Evolutionary conservation across 495 filamentous ascomycete species (phyloP).

Genomic region (Articulospora tetracladia): DNA sequence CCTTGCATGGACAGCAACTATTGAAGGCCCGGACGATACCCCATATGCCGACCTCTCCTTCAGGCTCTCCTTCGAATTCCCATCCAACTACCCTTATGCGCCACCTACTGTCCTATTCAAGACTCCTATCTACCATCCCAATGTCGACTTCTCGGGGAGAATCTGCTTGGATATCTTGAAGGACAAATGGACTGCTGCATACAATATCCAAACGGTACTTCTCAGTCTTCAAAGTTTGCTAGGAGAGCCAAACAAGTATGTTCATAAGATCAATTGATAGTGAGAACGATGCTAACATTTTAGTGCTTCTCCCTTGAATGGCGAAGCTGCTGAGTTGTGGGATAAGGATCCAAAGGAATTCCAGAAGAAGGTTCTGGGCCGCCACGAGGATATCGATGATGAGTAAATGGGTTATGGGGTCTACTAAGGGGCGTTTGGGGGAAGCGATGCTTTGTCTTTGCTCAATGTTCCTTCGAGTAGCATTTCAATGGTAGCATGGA

Average conservation of each 20-base stretch:
- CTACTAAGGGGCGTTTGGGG: slow-evolving; percentile 6
- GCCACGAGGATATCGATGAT: slow-evolving; percentile 54
- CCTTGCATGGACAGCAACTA: slow-evolving; percentile 87
- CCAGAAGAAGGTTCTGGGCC: slow-evolving; percentile 63
- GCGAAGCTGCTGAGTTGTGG: slow-evolving; percentile 94
- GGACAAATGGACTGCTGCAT: slow-evolving; percentile 94
- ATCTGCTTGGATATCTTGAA: slow-evolving; percentile 97
- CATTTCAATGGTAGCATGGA: slow-evolving; percentile 19
- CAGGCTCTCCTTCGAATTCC: slow-evolving; percentile 91
- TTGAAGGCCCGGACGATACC: slow-evolving; percentile 86
- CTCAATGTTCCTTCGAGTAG: slow-evolving; percentile 15
- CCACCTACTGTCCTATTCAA: slow-evolving; percentile 92
- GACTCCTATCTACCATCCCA: slow-evolving; percentile 91
- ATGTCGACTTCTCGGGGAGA: slow-evolving; percentile 87
- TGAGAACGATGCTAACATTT: slow-evolving; percentile 8
- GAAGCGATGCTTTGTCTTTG: background rate
- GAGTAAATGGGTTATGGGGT: slow-evolving; percentile 32
- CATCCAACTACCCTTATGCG: slow-evolving; percentile 87
- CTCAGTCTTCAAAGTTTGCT: slow-evolving; percentile 93
- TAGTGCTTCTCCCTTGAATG: slow-evolving; percentile 92
- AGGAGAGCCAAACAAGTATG: slow-evolving; percentile 96
- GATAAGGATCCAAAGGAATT: slow-evolving; percentile 85
- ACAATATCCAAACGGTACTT: slow-evolving; percentile 90
- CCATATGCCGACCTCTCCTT: slow-evolving; percentile 86
- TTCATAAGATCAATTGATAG: slow-evolving; percentile 4